A percentile compares a stretch with the other conserved stretches of the same genome.
Conservation (phyloP, 306 rosid species). For the Acmispon strigosus region DNA sequence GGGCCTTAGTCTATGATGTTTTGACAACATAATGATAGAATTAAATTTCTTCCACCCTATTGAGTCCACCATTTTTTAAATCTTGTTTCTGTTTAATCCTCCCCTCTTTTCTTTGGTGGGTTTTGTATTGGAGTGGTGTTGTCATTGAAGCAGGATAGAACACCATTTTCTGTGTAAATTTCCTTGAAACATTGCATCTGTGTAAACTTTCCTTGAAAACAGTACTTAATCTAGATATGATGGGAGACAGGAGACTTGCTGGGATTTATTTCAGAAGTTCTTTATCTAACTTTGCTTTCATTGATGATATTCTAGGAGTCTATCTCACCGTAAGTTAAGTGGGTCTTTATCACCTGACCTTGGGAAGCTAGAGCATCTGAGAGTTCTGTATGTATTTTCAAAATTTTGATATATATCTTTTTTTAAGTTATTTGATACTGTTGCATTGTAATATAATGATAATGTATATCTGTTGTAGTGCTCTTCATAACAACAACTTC, state of each 20-base stretch:
- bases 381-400: conserved; percentile 60
- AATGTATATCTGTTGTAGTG: conserved; percentile 42
- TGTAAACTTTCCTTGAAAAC: conserved; percentile 7
- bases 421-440: background rate
- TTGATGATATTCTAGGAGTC: conserved; percentile 56
- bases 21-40: background rate
- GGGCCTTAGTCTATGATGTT: conserved; percentile 1
- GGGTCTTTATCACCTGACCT: conserved; percentile 78
- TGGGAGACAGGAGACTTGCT: background rate
- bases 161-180: background rate
- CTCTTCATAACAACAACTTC: conserved; percentile 75
- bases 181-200: background rate
- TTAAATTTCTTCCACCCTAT: conserved; percentile 6
- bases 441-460: conserved; percentile 19
- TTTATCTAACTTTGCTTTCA: conserved; percentile 23
- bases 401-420: conserved; percentile 1
- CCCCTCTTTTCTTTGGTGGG: background rate
- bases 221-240: background rate
- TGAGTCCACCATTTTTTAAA: background rate
- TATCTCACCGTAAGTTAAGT: conserved; percentile 67
- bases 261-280: conserved; percentile 14
- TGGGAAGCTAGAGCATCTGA: conserved; percentile 80
- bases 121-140: background rate
- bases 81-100: background rate
- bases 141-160: background rate